Base-by-base conservation (phyloP, 106 monocot genomes). In the Triglochin maritima region DNA sequence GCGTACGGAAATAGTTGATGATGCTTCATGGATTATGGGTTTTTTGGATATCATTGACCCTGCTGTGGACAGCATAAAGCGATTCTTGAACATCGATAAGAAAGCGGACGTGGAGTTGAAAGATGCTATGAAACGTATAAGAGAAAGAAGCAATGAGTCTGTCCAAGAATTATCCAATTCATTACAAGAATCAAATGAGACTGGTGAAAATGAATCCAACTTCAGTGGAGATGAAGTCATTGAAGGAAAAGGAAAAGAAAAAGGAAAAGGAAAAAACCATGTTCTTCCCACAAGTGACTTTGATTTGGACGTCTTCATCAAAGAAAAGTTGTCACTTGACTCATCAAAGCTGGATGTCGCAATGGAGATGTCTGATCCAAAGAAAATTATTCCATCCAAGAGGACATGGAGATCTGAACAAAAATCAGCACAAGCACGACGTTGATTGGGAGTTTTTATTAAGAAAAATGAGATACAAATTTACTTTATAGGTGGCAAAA, bases 1-100 rank as follows among this genome's bases (percentile, higher is more conserved):
- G 91, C 87, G 96, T 56, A 96, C 88, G 2, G 96, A 96, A 69
- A 80, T 91, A 9, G 91, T 96, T 61, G 96, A 96, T 71, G 88
- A 96, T 75, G 84, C 85, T 58, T 90, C 90, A 49, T 96, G 91
- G 96, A 78, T 86, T 49, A 86, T 86, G 84, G 91, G 96, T n/a
- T 77, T 96, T 47, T 65, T 86, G 0, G 90, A 96, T 77, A 82
- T 96, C 69, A 75, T 96, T 45, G 91, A 96, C 73, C 96, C 96
- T 50, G 88, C 96, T 29, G 55, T 96, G 50, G 82, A 80, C 67
- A 84, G 91, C 69, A 82, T 96, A 68, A 91, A 84, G 68, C 16
- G 78, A 48, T 67, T 96, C 46, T 49, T 96, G 16, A 91, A 80
- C 47, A 63, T 88, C 7, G 81, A 86, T 49, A 80, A 85, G 57